Evolutionary conservation across 352 stramenopile genomes (phyloP), one percentile per base, ranked within the genome.

Genomic region (Pythium aquatile): DNA sequence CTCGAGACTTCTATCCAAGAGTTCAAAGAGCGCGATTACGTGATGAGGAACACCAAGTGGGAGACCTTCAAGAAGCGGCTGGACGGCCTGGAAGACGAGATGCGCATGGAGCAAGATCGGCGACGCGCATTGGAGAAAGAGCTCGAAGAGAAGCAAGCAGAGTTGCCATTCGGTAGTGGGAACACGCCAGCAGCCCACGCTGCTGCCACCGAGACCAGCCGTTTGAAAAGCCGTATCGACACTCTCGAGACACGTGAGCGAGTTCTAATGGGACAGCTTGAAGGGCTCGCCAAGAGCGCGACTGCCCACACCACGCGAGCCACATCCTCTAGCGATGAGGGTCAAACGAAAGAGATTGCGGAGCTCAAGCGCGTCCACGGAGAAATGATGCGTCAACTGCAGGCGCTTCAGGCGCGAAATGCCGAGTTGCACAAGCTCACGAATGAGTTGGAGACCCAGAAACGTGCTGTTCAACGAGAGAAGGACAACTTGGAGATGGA

Each of bases 1-100:
- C 56, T 91, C 1, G 77, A 89, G 57, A 69, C 69, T 13, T 71
- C 76, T 6, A 67, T 91, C n/a, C 58, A 53, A 2, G 65, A 87
- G 28, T 66, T 88, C 13, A 80, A 87, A 29, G 73, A 87, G 55
- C 79, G 78, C 3, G 86, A 94, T 47, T 68, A 78, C 56, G 78
- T 72, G 6, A 74, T 70, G n/a, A 74, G 81, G 32, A 88, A 89
- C 44, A 69, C 77, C 4, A 88, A 85, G 33, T 89, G 79, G 73
- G 83, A 91, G 7, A 73, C 76, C 20, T 93, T 94, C 66, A 77
- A 78, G 35, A 89, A 81, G 57, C 83, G 86, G 2, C 68, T 94
- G 4, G 78, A 93, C 40, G 63, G 69, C 7, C 49, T 94, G 1
- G 85, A 92, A 67, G 77, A 82, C 6, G 85, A 89, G 33, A 74